Percentiles rank a stretch among this genome's conserved stretches.
Evolutionary conservation across 345 rosid species (phyloP).

Genomic region (Reutealis trisperma): DNA sequence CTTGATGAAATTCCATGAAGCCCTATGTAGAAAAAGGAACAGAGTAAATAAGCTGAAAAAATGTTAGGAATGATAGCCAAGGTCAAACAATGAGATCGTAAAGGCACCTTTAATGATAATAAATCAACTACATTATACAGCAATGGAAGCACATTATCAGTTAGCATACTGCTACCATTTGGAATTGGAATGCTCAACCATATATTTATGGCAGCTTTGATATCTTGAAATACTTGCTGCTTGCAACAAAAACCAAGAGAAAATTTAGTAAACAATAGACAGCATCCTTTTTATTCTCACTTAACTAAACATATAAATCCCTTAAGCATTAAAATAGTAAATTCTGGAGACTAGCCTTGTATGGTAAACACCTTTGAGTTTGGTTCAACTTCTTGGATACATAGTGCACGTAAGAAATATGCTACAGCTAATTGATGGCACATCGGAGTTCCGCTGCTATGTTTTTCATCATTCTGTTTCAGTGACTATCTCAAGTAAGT

Average conservation of each 20-base stretch:
- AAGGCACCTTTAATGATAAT: constrained; percentile 69
- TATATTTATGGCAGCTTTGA: constrained; percentile 54
- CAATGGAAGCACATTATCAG: constrained; percentile 49
- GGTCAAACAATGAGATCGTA: constrained; percentile 20
- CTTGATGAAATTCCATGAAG: constrained; percentile 42
- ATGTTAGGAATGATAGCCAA: constrained; percentile 2
- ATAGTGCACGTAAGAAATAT: constrained; percentile 70
- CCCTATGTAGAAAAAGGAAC: constrained; percentile 52
- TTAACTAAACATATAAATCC: constrained; percentile 5
- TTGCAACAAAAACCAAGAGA: constrained; percentile 18
- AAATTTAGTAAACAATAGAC: constrained; percentile 15
- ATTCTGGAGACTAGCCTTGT: constrained; percentile 35
- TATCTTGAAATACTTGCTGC: constrained; percentile 66
- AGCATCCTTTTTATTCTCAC: neutral
- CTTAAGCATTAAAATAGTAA: constrained; percentile 26
- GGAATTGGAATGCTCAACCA: constrained; percentile 51
- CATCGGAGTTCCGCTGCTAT: constrained; percentile 26
- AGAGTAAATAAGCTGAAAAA: constrained; percentile 12
- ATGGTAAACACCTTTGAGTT: constrained; percentile 67
- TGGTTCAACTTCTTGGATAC: constrained; percentile 73
- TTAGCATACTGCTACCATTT: constrained; percentile 35
- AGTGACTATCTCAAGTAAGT: constrained; percentile 24
- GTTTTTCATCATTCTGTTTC: constrained; percentile 39
- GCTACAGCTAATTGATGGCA: constrained; percentile 63
- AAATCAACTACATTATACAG: constrained; percentile 68